These are phyloP conservation scores for Geotrichum carabidarum DNA, from an alignment of 1,139 yeast species.

Conservation along the genomic window DNA sequence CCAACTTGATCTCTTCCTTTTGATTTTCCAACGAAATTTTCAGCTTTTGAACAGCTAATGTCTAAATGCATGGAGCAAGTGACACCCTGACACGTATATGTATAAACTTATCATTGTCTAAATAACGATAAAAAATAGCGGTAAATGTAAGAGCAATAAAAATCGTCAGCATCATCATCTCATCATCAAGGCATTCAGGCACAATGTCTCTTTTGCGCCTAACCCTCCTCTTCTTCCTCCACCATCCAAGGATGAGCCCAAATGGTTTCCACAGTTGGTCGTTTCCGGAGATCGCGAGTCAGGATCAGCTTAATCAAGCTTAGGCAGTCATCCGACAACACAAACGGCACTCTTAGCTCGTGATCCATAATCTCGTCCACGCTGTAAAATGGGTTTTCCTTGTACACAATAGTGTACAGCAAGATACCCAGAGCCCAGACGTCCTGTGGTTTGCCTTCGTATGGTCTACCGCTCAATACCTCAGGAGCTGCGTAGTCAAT, in stretches of 20 bases:
- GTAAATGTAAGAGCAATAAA: too few relatives aligned
- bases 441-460: constrained; percentile 91
- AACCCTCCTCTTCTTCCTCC: neutral
- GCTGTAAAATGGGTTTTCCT: constrained; percentile 91
- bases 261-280: constrained; percentile 73
- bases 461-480: constrained; percentile 79
- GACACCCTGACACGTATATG: too few relatives aligned
- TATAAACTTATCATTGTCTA: too few relatives aligned
- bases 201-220: too few relatives aligned
- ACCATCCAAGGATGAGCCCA: constrained; percentile 63
- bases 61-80: too few relatives aligned
- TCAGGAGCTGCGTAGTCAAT: constrained; percentile 97
- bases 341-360: constrained; percentile 62
- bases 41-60: too few relatives aligned
- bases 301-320: constrained; percentile 60
- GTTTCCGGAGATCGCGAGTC: constrained; percentile 53
- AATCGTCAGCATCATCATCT: too few relatives aligned
- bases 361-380: constrained; percentile 94
- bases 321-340: constrained; percentile 51
- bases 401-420: constrained; percentile 81
- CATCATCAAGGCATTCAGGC: too few relatives aligned
- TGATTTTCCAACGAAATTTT: too few relatives aligned
- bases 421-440: constrained; percentile 94
- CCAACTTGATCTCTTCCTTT: too few relatives aligned
- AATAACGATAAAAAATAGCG: too few relatives aligned